phyloP scores from a whole-genome alignment of 1,284 basidiomycete genomes.

The Moesziomyces sp. region DNA sequence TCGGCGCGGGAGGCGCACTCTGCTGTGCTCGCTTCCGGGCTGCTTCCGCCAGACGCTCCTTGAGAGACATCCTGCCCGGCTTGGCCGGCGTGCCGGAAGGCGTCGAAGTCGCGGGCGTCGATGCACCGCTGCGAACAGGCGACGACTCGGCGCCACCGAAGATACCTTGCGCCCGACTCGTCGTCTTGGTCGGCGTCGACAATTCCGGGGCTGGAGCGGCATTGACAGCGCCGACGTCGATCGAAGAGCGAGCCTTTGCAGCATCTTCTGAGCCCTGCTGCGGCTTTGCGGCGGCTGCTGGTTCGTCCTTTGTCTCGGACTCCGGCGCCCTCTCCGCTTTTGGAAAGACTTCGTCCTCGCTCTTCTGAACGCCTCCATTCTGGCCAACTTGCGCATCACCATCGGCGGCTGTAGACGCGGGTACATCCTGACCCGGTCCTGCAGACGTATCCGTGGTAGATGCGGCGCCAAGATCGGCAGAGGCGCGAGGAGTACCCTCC shows the following conservation, averaged over 20 bases:
- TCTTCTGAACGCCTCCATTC: too few species aligned
- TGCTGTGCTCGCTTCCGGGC: constrained; percentile 46
- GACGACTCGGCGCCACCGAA: constrained; percentile 12
- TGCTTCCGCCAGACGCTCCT: constrained; percentile 55
- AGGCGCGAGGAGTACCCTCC: constrained; percentile 3
- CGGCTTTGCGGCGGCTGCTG: too few species aligned
- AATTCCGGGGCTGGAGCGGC: neutral
- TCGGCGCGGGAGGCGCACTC: constrained; percentile 3
- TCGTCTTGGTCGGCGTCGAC: neutral
- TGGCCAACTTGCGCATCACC: too few species aligned
- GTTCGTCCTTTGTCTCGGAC: too few species aligned
- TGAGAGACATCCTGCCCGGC: constrained; percentile 47
- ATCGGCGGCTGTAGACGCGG: too few species aligned
- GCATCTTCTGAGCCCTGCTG: too few species aligned
- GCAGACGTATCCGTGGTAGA: neutral
- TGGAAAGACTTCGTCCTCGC: too few species aligned
- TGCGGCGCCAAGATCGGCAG: constrained; percentile 3
- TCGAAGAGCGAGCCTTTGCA: too few species aligned
- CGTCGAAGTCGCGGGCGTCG: constrained; percentile 26
- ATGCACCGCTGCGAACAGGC: constrained; percentile 32
- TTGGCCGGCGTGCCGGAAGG: constrained; percentile 31
- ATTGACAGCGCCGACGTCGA: too few species aligned
- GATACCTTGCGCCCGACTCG: neutral
- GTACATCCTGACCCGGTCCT: neutral
- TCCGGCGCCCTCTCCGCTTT: too few species aligned